Percentiles rank a stretch among this genome's conserved stretches.
phyloP scores from a whole-genome alignment of 306 rosid genomes.

The Vicia faba region DNA sequence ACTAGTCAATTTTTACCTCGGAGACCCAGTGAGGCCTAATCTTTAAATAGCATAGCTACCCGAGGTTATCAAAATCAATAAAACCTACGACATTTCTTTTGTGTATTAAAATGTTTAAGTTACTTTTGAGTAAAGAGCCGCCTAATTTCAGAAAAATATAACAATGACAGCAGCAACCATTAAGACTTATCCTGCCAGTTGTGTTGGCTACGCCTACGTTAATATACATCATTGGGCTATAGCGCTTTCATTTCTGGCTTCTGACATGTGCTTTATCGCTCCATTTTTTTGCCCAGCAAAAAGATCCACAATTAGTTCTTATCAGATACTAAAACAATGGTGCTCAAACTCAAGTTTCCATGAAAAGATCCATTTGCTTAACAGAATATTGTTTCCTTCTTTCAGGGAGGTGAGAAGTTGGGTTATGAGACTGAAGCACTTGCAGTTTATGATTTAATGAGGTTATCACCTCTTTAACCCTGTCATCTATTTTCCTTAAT shows the following conservation, averaged over 20 bases:
- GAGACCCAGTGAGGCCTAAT: constrained; percentile 19
- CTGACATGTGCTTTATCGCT: neutral
- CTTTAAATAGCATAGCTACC: constrained; percentile 12
- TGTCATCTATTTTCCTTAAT: constrained; percentile 17
- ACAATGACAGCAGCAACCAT: constrained; percentile 1
- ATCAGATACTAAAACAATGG: constrained; percentile 28
- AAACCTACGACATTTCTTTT: neutral
- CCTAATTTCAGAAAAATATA: constrained; percentile 12
- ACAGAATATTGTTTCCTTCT: constrained; percentile 41
- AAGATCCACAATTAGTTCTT: constrained; percentile 12
- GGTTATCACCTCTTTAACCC: constrained; percentile 54
- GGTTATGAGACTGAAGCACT: constrained; percentile 97
- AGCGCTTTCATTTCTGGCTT: constrained; percentile 22
- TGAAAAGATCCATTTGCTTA: constrained; percentile 33
- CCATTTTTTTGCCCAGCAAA: constrained; percentile 13
- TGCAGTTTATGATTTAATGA: constrained; percentile 88
- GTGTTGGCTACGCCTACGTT: constrained; percentile 1
- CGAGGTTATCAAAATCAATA: neutral
- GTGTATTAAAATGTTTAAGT: constrained; percentile 1
- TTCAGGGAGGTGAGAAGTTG: constrained; percentile 96
- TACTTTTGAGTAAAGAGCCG: constrained; percentile 1
- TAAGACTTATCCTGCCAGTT: neutral
- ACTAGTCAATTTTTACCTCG: neutral
- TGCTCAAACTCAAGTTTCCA: constrained; percentile 16
- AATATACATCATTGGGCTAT: constrained; percentile 18